Evolutionary conservation across 148 eudicot genomes (phyloP), one percentile per base, ranked within the genome.

Genomic region (Heliamphora exappendiculata): DNA sequence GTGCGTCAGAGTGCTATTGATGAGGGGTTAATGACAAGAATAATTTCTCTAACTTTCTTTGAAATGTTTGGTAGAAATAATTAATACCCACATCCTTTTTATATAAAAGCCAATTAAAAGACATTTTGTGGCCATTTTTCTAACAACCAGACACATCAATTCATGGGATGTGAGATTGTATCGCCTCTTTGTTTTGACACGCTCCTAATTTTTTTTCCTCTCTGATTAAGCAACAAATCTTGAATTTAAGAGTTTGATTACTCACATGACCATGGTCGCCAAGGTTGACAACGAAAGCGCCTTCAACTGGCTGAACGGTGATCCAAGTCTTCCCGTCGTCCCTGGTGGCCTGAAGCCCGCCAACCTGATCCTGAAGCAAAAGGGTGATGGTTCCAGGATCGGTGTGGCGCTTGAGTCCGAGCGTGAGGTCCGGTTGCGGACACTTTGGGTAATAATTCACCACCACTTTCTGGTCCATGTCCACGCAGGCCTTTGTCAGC

Each of bases 271-370:
- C 97, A 82, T 90, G 93, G 63, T 94, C 98, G 60, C 97, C 97
- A 47, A 94, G 89, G 76, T 91, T 94, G 71, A 91, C 98, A 44
- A 94, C 97, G 78, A 91, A 92, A 73, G 98, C 97, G 1, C 95
- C 98, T 19, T 87, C 85, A 51, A 90, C 85, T 0, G 97, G 98
- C 86, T 90, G 90, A 24, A 92, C 97, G 0, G 98, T 94, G 79
- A 92, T 89, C 98, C 98, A 94, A 54, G 89, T 90, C 78, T 89
- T 89, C 45, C 98, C 98, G 29, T 87, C 91, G 63, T 94, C 98
- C 2, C 93, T 81, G 4, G 97, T 94, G 14, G 97, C 98, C 65
- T 94, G 97, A 29, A 94, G 86, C n/a, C 98, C 98, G 1, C 98
- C 98, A 49, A 91, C 98, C 71, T 89, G 85, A 45, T 92, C 98